Evolutionary conservation across 106 monocot genomes (phyloP), one percentile per base, ranked within the genome.

Genomic region (Phalaenopsis equestris): DNA sequence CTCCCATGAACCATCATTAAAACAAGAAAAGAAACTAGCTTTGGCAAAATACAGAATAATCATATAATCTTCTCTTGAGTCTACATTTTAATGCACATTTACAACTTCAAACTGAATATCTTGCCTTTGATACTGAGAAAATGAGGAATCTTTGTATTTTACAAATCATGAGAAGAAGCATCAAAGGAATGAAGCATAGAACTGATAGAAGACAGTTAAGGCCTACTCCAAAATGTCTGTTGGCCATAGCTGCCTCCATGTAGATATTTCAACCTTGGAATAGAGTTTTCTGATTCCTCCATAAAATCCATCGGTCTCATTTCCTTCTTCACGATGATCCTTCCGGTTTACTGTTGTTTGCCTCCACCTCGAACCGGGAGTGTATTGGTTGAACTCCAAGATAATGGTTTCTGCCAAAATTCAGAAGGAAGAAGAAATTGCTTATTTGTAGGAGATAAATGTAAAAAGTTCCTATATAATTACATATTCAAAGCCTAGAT

Each of bases 281-380:
- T 78, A 78, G 14, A 93, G 87, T 65, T 89, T 93, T 79, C 93
- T 87, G 76, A 93, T 83, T 74, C 93, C 93, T 56, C 93, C 93
- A 56, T 93, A 93, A 77, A 93, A 93, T 8, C 93, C 93, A 58
- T 87, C 80, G 1, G 77, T 79, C 67, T 89, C 93, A 23, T 91
- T 86, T 18, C 93, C 93, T 86, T 91, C 86, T 84, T 93, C 89
- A 17, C 67, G 83, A 56, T 93, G 91, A 84, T 87, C 78, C 78
- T 84, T 91, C 72, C 91, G 49, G 43, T 80, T 86, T 52, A 93
- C 30, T 1, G 49, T 21, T 38, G 90, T 56, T 42, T 73, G 77
- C 75, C 90, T 85, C 91, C 91, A 93, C 79, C 87, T 84, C 56
- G 91, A 91, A 55, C 87, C 86, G 0, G 77, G 75, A 8, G 84